Base-by-base conservation (phyloP, 1,139 yeast species). In the Schwanniomyces etchellsii region DNA sequence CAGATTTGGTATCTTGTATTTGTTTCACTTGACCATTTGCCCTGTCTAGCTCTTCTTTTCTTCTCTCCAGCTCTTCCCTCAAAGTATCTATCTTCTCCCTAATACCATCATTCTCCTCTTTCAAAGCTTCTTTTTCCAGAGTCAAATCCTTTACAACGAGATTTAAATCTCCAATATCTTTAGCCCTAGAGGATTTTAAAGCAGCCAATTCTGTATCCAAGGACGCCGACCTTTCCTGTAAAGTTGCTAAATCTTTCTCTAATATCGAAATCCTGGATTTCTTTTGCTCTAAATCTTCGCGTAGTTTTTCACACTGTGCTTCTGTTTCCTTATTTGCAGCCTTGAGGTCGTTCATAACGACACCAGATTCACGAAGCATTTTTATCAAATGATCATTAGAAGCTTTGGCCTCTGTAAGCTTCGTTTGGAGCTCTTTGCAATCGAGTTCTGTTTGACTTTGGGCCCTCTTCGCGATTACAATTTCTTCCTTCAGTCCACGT, bases 331-430 rank as follows among this genome's bases (percentile, higher is more conserved):
- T 7, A 33, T 57, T 54, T 3, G 52, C 47, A 3, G 35, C 34
- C 35, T 61, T 68, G 35, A 70, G 34, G 9, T 55, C 67, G 43
- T 63, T 73, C 31, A 65, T 59, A 1, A 69, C 61, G 7, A 53
- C 49, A 2, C 74, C 73, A 5, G 76, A 76, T 4, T 71, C 49
- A 29, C 72, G 52, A 28, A 72, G 53, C 36, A 69, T 70, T 16
- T 55, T 64, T 64, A 70, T 58, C 20, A 55, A 52, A 44, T 48
- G 69, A 28, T 45, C 57, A 40, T 52, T 67, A 13, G 48, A 51
- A 4, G 52, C 68, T 29, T 63, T 63, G 4, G 55, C 38, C 7
- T 65, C 69, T n/a, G 30, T 24, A 4, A 52, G 29, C 27, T 47
- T 50, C 10, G 21, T 9, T 10, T 18, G 21, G 10, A 18, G 21